phyloP scores from a whole-genome alignment of 345 rosid species.

The Cardamine resedifolia region DNA sequence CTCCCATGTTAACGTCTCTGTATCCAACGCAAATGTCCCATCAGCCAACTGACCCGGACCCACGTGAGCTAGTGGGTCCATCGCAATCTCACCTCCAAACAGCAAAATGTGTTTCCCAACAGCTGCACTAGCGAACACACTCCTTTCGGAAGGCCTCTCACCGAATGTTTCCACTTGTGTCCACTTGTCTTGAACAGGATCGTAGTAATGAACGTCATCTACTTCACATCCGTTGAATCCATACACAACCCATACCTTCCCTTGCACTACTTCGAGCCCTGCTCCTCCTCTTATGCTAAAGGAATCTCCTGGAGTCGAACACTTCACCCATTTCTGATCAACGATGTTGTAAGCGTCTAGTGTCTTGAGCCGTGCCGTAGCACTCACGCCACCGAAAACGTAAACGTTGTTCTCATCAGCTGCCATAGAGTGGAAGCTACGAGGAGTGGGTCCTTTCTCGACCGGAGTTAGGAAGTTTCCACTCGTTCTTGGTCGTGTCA shows the following conservation, averaged over 20 bases:
- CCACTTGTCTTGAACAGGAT: conserved; percentile 25
- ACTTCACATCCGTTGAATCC: conserved; percentile 30
- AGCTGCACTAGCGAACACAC: conserved; percentile 34
- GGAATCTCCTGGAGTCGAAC: conserved; percentile 18
- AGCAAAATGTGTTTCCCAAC: conserved; percentile 33
- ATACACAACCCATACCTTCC: conserved; percentile 35
- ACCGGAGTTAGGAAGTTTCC: conserved; percentile 34
- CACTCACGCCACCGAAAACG: conserved; percentile 36
- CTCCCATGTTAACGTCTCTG: conserved; percentile 31
- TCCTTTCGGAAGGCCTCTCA: conserved; percentile 28
- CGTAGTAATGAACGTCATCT: conserved; percentile 27
- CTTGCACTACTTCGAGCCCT: conserved; percentile 34
- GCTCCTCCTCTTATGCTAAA: conserved; percentile 32
- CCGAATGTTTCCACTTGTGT: conserved; percentile 31
- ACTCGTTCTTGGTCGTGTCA: conserved; percentile 28
- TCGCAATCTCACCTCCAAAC: conserved; percentile 35
- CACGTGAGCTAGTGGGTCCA: conserved; percentile 23
- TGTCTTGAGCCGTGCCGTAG: background rate
- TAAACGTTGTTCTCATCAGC: conserved; percentile 30
- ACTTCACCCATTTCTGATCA: conserved; percentile 26
- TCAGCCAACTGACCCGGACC: conserved; percentile 31
- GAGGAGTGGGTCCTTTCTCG: conserved; percentile 35
- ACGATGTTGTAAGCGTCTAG: conserved; percentile 23
- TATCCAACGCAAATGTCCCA: conserved; percentile 31
- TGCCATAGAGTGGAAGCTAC: conserved; percentile 42